Evolutionary conservation across 2,329 filamentous ascomycete genomes (phyloP), one percentile per base, ranked within the genome.

Genomic region (Penicillium italicum): DNA sequence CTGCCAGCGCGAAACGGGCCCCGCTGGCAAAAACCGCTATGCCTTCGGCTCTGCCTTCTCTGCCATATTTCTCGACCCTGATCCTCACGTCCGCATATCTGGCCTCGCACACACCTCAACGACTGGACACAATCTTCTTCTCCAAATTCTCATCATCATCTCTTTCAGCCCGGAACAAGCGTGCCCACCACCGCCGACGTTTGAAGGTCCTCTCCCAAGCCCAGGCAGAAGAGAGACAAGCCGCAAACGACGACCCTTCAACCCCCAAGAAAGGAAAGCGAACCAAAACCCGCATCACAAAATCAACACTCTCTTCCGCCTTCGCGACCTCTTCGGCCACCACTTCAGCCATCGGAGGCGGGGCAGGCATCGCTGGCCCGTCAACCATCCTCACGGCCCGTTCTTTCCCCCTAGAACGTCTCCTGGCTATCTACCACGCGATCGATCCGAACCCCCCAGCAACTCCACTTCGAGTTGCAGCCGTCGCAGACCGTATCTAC

Each of bases 71-170:
- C 60, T 67, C 77, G n/a, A 76, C 76, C 14, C 61, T 79, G 37
- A 69, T 80, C 58, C 68, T 80, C 38, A 73, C 78, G 31, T 74
- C 77, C 24, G 74, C 77, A 45, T 80, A 78, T 59, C 66, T 80
- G 18, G 77, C 77, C 46, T 77, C 76, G 11, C 73, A 79, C 61
- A 79, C 71, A 26, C 76, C 75, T 1, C 73, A 75, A 48, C 71
- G 77, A 36, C 69, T 79, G 12, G 78, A 80, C 62, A 78, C 76
- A 8, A 74, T 78, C 53, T 77, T 80, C 57, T 80, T 80, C 64
- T 79, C 77, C 9, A 79, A 78, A 61, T 74, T 78, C 50, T 77
- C 77, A 14, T 74, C 74, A 8, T 74, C 74, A 1, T 76, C 74
- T 0, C 62, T 73, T 37, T 76, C 74, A 28, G 73, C 72, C 7